Evolutionary conservation across 805 yeast genomes (phyloP).

Genomic region (Saccharomycopsis sp.): DNA sequence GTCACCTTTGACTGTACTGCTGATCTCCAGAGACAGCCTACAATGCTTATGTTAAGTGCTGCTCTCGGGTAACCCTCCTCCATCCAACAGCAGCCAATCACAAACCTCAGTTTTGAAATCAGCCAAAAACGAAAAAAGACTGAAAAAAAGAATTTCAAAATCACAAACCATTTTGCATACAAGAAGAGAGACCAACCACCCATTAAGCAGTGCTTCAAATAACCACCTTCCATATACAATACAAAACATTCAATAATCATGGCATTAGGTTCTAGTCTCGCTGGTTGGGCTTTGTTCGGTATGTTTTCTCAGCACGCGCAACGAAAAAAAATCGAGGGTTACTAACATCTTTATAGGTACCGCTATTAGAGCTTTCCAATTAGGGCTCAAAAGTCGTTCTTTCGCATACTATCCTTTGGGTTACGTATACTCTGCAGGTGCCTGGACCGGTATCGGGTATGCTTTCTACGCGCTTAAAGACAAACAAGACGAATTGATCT

Average conservation of each 20-base stretch:
- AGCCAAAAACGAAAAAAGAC: background rate
- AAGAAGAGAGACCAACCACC: too few relatives aligned
- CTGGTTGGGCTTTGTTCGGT: slow-evolving; percentile 27
- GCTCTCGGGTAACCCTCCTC: background rate
- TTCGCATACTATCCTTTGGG: slow-evolving; percentile 34
- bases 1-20: too few relatives aligned
- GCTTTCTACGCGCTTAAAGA: slow-evolving; percentile 34
- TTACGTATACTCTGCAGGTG: slow-evolving; percentile 37
- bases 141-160: too few relatives aligned
- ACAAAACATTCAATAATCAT: slow-evolving; percentile 2
- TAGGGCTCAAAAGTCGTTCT: slow-evolving; percentile 38
- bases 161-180: background rate
- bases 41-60: too few relatives aligned
- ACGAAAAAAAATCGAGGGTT: slow-evolving; percentile 1
- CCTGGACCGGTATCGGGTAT: slow-evolving; percentile 39
- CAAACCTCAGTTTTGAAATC: background rate
- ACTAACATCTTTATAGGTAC: slow-evolving; percentile 28
- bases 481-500: slow-evolving; percentile 33
- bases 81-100: background rate
- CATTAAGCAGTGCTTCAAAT: too few relatives aligned
- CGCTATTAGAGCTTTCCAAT: slow-evolving; percentile 38
- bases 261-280: slow-evolving; percentile 22
- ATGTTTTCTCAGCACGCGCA: slow-evolving; percentile 6
- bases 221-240: background rate
- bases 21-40: too few relatives aligned